These are phyloP conservation scores for Phytophthora multivora DNA, from an alignment of 352 stramenopile genomes.

Conservation along the genomic window DNA sequence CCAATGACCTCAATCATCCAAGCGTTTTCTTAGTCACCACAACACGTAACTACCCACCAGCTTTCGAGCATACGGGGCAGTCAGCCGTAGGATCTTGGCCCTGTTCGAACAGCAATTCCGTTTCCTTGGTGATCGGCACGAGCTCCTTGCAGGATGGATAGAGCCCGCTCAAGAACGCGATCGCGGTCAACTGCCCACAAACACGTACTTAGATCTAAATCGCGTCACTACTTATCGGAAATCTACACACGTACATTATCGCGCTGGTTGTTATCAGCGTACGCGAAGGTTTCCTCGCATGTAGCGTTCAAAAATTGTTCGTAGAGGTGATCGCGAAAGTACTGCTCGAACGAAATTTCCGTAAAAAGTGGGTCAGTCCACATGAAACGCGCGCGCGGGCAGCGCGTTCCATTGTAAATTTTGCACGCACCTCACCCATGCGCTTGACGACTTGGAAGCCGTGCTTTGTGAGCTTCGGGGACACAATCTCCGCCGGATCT, in stretches of 20 bases:
- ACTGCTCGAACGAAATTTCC: conserved; percentile 39
- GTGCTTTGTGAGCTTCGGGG: conserved; percentile 82
- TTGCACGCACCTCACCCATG: conserved; percentile 58
- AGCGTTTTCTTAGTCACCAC: background rate
- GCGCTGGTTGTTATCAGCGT: conserved; percentile 74
- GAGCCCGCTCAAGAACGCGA: conserved; percentile 62
- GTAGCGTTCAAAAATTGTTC: conserved; percentile 55
- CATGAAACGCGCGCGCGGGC: background rate
- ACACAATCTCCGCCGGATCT: conserved; percentile 65
- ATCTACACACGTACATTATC: conserved; percentile 54
- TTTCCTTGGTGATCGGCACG: conserved; percentile 60
- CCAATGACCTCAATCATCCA: background rate
- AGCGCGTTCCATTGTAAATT: background rate
- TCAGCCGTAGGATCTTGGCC: conserved; percentile 67
- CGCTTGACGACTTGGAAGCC: conserved; percentile 60
- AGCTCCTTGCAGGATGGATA: conserved; percentile 61
- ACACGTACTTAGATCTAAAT: background rate
- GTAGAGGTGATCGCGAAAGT: conserved; percentile 76
- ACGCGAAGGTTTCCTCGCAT: conserved; percentile 67
- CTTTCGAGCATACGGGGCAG: conserved; percentile 69
- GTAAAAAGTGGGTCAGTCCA: conserved; percentile 10
- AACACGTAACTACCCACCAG: conserved; percentile 34
- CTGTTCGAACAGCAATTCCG: conserved; percentile 74
- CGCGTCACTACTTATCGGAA: background rate
- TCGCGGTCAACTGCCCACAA: conserved; percentile 53